Evolutionary conservation across 1,139 yeast species (phyloP).

Genomic region (Kurtzmaniella natalensis): DNA sequence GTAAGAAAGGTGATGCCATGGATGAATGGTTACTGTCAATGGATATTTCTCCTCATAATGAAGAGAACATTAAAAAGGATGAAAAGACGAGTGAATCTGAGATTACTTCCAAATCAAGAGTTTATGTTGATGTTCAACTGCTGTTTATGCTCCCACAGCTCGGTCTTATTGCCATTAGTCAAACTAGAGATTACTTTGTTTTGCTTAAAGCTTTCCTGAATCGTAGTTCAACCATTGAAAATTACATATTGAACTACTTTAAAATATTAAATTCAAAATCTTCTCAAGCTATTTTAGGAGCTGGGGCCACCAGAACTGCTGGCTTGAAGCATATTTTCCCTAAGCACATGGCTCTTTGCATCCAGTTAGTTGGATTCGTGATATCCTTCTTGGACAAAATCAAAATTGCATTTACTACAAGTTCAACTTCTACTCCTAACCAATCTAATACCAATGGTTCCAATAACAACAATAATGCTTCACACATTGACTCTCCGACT

Average conservation of each 20-base stretch:
- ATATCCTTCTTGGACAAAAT: slow-evolving; percentile 20
- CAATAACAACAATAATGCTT: slow-evolving; percentile 4
- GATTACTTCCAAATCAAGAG: slow-evolving; percentile 19
- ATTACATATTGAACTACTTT: slow-evolving; percentile 47
- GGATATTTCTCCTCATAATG: slow-evolving; percentile 16
- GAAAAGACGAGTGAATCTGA: neutral
- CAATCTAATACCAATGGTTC: slow-evolving; percentile 1
- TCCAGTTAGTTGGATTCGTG: slow-evolving; percentile 50
- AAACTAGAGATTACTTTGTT: slow-evolving; percentile 45
- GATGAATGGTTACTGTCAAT: slow-evolving; percentile 45
- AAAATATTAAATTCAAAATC: slow-evolving; percentile 53
- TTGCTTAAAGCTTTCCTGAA: slow-evolving; percentile 48
- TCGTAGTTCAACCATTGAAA: slow-evolving; percentile 27
- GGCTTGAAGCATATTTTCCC: slow-evolving; percentile 75
- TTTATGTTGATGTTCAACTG: slow-evolving; percentile 31
- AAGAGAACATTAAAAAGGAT: neutral
- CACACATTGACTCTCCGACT: slow-evolving; percentile 5
- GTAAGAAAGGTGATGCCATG: slow-evolving; percentile 23
- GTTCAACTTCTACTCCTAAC: neutral
- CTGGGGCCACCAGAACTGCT: slow-evolving; percentile 75
- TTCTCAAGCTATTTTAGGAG: slow-evolving; percentile 63
- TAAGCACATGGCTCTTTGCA: slow-evolving; percentile 65
- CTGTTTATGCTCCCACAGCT: slow-evolving; percentile 43
- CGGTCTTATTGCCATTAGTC: slow-evolving; percentile 28
- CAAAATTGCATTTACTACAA: slow-evolving; percentile 15